Conservation (phyloP, 2,329 filamentous ascomycete genomes). For the Biscogniauxia sp. region DNA sequence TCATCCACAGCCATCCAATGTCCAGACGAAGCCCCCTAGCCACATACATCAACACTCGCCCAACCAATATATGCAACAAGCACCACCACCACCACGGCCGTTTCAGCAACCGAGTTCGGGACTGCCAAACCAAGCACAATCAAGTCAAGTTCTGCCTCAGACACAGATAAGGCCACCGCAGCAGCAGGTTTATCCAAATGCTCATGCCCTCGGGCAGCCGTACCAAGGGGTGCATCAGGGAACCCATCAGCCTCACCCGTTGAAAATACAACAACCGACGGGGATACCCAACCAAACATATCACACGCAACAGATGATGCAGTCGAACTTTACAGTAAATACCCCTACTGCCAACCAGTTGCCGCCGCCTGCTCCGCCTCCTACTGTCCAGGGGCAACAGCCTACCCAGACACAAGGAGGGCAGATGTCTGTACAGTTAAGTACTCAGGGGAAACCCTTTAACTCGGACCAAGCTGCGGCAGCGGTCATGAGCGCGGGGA, state of each 20-base stretch:
- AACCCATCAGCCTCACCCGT: background rate
- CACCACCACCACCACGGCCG: constrained; percentile 1
- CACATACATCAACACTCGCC: constrained; percentile 10
- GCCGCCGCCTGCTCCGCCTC: background rate
- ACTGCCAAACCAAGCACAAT: constrained; percentile 9
- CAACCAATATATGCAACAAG: constrained; percentile 16
- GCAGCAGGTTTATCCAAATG: constrained; percentile 10
- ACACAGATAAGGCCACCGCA: constrained; percentile 14
- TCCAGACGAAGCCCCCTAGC: constrained; percentile 8
- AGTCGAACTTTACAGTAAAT: background rate
- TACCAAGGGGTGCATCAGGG: background rate
- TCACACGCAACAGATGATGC: background rate
- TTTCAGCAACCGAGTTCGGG: constrained; percentile 4
- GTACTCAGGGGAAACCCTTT: constrained; percentile 17
- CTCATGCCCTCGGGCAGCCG: constrained; percentile 5
- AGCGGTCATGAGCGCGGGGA: constrained; percentile 23
- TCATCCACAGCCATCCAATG: constrained; percentile 6
- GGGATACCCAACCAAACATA: background rate
- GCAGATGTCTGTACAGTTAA: constrained; percentile 3
- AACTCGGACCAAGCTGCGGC: constrained; percentile 21
- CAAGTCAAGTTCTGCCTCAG: constrained; percentile 11
- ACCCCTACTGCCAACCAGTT: background rate
- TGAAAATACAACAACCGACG: background rate
- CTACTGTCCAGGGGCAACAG: constrained; percentile 10
- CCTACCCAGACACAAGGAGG: background rate